phyloP scores from a whole-genome alignment of 2,329 filamentous ascomycete species.

The Diaporthe vaccinii region DNA sequence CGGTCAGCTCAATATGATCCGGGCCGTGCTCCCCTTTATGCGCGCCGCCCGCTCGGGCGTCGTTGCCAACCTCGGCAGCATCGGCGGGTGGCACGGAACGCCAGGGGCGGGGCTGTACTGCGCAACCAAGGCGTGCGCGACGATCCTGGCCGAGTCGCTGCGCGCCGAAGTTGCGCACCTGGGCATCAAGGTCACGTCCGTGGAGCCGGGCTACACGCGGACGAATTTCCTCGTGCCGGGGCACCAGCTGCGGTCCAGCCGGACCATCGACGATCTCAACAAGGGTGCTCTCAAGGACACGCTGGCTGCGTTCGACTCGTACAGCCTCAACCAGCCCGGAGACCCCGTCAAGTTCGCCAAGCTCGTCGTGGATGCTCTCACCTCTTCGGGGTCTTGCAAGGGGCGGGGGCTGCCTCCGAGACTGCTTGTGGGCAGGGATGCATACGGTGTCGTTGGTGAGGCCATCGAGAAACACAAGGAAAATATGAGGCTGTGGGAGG shows the following conservation, averaged over 20 bases:
- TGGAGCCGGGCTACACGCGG: constrained; percentile 20
- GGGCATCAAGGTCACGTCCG: constrained; percentile 7
- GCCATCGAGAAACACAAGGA: neutral
- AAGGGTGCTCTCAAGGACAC: neutral
- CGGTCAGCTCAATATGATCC: constrained; percentile 67
- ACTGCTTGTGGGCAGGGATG: constrained; percentile 10
- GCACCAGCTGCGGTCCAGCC: neutral
- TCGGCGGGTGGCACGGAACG: constrained; percentile 3
- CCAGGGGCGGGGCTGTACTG: constrained; percentile 2
- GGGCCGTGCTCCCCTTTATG: constrained; percentile 22
- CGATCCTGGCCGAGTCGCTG: constrained; percentile 15
- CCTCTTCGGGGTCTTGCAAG: neutral
- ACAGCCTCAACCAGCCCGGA: constrained; percentile 19
- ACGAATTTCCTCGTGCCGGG: constrained; percentile 2
- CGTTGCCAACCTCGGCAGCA: constrained; percentile 17
- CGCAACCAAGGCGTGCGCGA: constrained; percentile 25
- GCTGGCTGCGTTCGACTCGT: neutral
- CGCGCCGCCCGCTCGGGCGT: constrained; percentile 9
- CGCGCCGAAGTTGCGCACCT: constrained; percentile 16
- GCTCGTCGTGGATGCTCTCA: constrained; percentile 14
- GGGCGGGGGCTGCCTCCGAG: constrained; percentile 7
- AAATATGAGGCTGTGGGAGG: constrained; percentile 15
- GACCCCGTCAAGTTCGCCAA: neutral
- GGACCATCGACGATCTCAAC: neutral
- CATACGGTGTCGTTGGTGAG: neutral